These are phyloP conservation scores for Trichoderma cornu-damae DNA, from an alignment of 2,329 filamentous ascomycete genomes.

Conservation along the genomic window DNA sequence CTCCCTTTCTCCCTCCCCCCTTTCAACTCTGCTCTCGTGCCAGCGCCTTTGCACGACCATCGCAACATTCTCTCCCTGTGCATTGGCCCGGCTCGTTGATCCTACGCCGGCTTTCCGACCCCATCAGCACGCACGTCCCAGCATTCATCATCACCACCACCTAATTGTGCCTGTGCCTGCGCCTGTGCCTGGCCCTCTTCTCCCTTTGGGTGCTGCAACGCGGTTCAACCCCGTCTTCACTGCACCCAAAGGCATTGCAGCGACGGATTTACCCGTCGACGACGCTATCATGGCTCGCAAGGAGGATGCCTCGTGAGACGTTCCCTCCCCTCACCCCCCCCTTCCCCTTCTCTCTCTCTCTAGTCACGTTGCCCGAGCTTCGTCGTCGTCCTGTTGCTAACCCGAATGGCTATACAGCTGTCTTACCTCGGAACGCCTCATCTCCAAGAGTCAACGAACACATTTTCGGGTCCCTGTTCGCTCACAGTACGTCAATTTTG, in stretches of 20 bases:
- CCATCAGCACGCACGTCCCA: neutral
- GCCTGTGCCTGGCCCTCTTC: neutral
- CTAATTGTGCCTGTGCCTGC: neutral
- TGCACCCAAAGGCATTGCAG: slow-evolving; percentile 1
- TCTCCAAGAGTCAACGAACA: slow-evolving; percentile 55
- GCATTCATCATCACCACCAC: slow-evolving; percentile 1
- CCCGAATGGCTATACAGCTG: slow-evolving; percentile 40
- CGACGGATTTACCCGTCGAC: neutral
- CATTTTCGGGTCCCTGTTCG: slow-evolving; percentile 64
- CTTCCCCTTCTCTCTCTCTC: too few relatives aligned
- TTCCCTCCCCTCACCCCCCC: slow-evolving; percentile 2
- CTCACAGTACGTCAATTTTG: slow-evolving; percentile 51
- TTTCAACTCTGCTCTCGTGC: neutral
- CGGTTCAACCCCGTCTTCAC: neutral
- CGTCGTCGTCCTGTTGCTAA: neutral
- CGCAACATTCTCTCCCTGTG: neutral
- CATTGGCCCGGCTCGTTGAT: neutral
- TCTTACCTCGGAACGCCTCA: slow-evolving; percentile 60
- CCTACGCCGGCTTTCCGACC: neutral
- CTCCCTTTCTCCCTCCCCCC: neutral
- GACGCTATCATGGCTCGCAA: slow-evolving; percentile 47
- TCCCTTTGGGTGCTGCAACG: slow-evolving; percentile 18
- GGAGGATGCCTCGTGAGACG: slow-evolving; percentile 49
- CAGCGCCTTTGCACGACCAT: neutral
- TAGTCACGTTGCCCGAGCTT: neutral